Evolutionary conservation across 139 green algal genomes (phyloP).

Genomic region (Asterochloris sp.): DNA sequence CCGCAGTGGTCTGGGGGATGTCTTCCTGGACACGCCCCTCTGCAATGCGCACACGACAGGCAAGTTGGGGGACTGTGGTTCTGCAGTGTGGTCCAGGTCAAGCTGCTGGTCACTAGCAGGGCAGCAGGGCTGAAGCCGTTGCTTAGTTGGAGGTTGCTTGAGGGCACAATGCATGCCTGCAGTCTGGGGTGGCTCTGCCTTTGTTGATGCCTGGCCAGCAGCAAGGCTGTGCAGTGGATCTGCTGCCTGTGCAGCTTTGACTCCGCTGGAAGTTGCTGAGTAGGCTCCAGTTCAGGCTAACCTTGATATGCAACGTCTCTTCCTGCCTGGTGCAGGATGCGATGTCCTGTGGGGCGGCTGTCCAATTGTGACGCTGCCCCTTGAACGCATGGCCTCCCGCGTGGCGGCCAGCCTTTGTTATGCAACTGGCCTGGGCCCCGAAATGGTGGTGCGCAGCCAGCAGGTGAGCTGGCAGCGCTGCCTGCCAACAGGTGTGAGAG

Average conservation of each 20-base stretch:
- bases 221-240: too few species aligned
- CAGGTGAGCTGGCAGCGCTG: background rate
- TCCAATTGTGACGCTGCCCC: conserved; percentile 85
- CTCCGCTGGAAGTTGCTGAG: background rate
- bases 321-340: conserved; percentile 39
- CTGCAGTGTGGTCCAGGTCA: too few species aligned
- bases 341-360: conserved; percentile 89
- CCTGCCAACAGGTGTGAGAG: background rate
- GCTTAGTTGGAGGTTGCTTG: too few species aligned
- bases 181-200: too few species aligned
- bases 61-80: background rate
- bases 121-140: too few species aligned
- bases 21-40: conserved; percentile 90
- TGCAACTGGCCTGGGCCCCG: conserved; percentile 64
- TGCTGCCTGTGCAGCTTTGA: too few species aligned
- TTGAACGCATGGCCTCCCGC: conserved; percentile 82
- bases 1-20: conserved; percentile 75
- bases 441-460: conserved; percentile 68
- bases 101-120: too few species aligned
- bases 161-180: too few species aligned
- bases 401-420: conserved; percentile 76
- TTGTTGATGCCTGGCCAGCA: too few species aligned
- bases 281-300: background rate
- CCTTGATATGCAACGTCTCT: background rate
- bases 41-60: conserved; percentile 93